A percentile compares a stretch with the other conserved stretches of the same genome.
phyloP scores from a whole-genome alignment of 345 rosid genomes.

The Brassica incana region DNA sequence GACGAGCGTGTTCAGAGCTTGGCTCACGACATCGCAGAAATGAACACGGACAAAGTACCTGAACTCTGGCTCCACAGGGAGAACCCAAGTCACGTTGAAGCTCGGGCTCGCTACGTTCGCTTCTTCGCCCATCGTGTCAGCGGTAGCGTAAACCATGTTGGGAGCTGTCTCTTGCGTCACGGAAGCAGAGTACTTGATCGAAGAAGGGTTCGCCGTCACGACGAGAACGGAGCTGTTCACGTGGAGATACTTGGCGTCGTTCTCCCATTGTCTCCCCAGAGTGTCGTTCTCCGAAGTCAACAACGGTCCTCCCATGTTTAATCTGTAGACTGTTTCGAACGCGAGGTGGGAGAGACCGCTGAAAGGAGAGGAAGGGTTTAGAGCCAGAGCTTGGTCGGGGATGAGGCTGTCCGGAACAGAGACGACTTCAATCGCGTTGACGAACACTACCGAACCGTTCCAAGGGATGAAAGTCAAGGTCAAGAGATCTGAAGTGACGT shows the following conservation, averaged over 20 bases:
- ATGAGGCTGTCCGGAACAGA: constrained; percentile 76
- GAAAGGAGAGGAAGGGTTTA: constrained; percentile 60
- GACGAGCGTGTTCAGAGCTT: constrained; percentile 66
- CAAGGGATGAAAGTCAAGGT: constrained; percentile 69
- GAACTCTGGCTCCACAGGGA: constrained; percentile 63
- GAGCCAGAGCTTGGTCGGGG: constrained; percentile 71
- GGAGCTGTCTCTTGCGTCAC: constrained; percentile 77
- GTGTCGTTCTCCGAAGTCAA: constrained; percentile 87
- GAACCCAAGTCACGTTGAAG: constrained; percentile 95
- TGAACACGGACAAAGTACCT: constrained; percentile 84
- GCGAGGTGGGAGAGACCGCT: constrained; percentile 72
- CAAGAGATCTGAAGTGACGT: constrained; percentile 65
- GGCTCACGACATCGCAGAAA: constrained; percentile 84
- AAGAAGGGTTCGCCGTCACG: constrained; percentile 66
- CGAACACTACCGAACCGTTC: constrained; percentile 74
- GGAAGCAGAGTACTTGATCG: constrained; percentile 52
- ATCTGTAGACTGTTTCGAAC: constrained; percentile 80
- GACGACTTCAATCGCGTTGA: constrained; percentile 91
- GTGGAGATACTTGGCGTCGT: constrained; percentile 74
- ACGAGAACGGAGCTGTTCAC: constrained; percentile 80
- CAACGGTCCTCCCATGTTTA: constrained; percentile 93
- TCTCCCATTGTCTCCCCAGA: constrained; percentile 88
- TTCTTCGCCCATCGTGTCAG: constrained; percentile 83
- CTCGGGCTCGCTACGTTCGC: constrained; percentile 63
- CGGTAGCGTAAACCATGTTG: constrained; percentile 83